These are phyloP conservation scores for Nakaseomyces sp. DNA, from an alignment of 1,139 yeast species.

Conservation along the genomic window DNA sequence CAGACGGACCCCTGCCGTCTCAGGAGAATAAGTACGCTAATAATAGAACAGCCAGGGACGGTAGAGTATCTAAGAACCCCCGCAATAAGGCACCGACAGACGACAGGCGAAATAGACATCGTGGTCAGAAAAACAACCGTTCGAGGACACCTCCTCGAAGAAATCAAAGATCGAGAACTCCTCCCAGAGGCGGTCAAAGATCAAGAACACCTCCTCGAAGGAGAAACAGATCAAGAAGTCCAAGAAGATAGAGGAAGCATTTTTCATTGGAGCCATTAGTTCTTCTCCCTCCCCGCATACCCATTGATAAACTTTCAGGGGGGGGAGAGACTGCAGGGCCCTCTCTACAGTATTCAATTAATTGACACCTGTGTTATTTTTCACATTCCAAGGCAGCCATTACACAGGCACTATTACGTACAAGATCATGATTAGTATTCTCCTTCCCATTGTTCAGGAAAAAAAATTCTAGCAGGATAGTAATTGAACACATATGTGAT, in stretches of 20 bases:
- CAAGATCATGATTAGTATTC: too few relatives aligned
- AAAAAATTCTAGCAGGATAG: too few relatives aligned
- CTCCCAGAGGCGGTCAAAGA: conserved; percentile 10
- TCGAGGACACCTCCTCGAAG: conserved; percentile 19
- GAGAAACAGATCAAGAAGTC: conserved; percentile 2
- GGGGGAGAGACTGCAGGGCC: too few relatives aligned
- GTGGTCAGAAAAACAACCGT: not conserved
- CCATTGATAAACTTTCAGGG: too few relatives aligned
- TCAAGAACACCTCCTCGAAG: not conserved
- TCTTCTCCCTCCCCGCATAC: too few relatives aligned
- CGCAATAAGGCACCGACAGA: not conserved
- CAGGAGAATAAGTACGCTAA: not conserved
- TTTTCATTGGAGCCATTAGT: too few relatives aligned
- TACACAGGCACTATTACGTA: too few relatives aligned
- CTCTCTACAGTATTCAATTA: too few relatives aligned
- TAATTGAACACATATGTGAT: too few relatives aligned
- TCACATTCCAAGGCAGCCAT: too few relatives aligned
- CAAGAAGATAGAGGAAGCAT: not conserved
- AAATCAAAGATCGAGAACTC: conserved; percentile 18
- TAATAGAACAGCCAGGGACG: not conserved
- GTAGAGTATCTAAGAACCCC: not conserved
- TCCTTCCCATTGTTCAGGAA: too few relatives aligned
- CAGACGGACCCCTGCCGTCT: not conserved
- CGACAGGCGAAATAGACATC: not conserved
- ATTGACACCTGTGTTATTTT: too few relatives aligned